These are phyloP conservation scores for Chlamydomonas applanata DNA, from an alignment of 139 green algal species.

Conservation along the genomic window DNA sequence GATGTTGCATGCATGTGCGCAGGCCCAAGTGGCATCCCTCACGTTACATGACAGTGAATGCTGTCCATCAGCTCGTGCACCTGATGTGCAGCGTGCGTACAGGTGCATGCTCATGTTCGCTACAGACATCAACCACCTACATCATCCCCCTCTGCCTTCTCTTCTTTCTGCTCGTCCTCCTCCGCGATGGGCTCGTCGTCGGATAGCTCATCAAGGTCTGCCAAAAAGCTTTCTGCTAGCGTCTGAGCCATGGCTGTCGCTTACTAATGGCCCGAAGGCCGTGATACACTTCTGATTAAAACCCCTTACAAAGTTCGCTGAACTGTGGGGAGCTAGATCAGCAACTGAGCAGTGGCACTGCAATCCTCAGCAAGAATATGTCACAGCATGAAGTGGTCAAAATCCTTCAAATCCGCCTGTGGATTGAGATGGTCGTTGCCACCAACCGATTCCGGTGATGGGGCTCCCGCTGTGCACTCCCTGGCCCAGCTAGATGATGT, in stretches of 20 bases:
- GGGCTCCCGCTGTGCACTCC: too few species aligned
- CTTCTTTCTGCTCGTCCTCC: conserved; percentile 37
- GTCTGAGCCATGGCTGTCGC: conserved; percentile 31
- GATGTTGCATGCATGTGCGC: too few species aligned
- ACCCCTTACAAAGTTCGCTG: neutral
- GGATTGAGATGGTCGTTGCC: too few species aligned
- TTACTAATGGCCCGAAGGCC: neutral
- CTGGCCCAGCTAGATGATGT: neutral
- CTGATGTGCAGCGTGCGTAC: too few species aligned
- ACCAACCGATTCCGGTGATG: too few species aligned
- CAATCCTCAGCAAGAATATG: neutral
- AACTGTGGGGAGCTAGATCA: neutral
- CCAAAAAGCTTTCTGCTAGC: conserved; percentile 92
- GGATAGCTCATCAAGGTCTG: conserved; percentile 91
- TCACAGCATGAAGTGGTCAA: too few species aligned
- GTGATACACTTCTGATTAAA: neutral
- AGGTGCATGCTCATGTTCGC: neutral
- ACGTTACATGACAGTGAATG: too few species aligned
- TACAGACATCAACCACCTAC: conserved; percentile 17
- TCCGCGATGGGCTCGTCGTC: conserved; percentile 71
- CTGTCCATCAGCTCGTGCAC: too few species aligned
- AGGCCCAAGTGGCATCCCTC: too few species aligned
- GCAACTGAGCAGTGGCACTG: neutral
- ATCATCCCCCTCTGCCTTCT: conserved; percentile 32
- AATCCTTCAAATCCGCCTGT: too few species aligned